phyloP scores from a whole-genome alignment of 345 rosid species.

The Pistacia atlantica region DNA sequence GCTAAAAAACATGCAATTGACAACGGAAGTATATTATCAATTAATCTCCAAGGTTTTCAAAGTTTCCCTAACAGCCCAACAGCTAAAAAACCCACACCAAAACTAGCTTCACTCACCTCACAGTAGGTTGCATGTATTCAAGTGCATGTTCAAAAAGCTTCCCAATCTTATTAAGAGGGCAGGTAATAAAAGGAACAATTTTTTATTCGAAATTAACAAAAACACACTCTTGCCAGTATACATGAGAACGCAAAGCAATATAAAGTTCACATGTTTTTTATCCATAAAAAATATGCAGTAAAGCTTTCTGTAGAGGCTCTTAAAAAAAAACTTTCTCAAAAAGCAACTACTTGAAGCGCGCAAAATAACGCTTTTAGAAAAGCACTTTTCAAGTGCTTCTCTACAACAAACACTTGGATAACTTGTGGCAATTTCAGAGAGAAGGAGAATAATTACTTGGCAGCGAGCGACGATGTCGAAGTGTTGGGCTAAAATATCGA shows the following conservation, averaged over 20 bases:
- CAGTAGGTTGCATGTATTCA: background rate
- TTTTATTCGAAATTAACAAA: no score
- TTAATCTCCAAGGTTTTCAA: background rate
- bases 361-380: no score
- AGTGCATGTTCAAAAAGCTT: background rate
- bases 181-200: background rate
- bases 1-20: background rate
- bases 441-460: conserved; percentile 53
- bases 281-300: background rate
- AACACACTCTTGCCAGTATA: no score
- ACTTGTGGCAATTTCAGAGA: background rate
- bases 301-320: background rate
- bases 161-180: background rate
- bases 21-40: background rate
- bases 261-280: no score
- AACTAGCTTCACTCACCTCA: background rate
- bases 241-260: background rate
- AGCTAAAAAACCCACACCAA: background rate
- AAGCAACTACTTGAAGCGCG: no score
- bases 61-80: background rate
- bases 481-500: conserved; percentile 83
- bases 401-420: no score
- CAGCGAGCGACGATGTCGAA: conserved; percentile 98
- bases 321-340: background rate
- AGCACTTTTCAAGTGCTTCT: no score